Percentiles rank a stretch among this genome's conserved stretches.
Evolutionary conservation across 768 basidiomycete species (phyloP).

Genomic region (Pleurotus ostreatus): DNA sequence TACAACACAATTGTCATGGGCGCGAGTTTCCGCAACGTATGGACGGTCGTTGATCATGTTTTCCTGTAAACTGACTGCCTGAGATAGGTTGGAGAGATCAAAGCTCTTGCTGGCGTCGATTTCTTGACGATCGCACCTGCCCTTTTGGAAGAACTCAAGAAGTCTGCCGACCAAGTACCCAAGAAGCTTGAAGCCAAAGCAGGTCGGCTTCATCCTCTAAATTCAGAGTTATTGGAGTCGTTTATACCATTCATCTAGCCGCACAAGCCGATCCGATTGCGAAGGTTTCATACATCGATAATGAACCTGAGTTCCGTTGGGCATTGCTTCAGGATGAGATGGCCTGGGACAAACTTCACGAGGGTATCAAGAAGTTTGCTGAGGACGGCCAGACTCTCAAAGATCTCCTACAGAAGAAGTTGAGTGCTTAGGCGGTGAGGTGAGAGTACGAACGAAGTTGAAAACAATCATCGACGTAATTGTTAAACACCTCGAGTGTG

Average conservation of each 20-base stretch:
- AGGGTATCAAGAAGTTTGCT: conserved; percentile 98
- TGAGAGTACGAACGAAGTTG: too few relatives aligned
- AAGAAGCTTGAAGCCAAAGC: conserved; percentile 72
- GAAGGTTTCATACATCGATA: conserved; percentile 84
- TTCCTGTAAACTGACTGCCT: conserved; percentile 6
- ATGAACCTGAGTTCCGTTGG: conserved; percentile 98
- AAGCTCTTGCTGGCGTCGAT: conserved; percentile 92
- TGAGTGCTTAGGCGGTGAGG: conserved; percentile 20
- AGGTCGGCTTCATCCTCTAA: conserved; percentile 35
- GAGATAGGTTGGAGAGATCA: conserved; percentile 82
- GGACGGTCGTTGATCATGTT: conserved; percentile 21
- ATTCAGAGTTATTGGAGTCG: not conserved
- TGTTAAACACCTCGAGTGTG: too few relatives aligned
- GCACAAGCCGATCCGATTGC: conserved; percentile 56
- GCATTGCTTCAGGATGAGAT: conserved; percentile 86
- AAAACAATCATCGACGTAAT: too few relatives aligned
- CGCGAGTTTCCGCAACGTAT: conserved; percentile 96
- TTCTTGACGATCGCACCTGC: conserved; percentile 93
- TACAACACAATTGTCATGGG: conserved; percentile 99
- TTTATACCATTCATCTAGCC: conserved; percentile 27
- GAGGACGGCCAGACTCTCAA: conserved; percentile 93
- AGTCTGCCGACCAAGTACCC: conserved; percentile 70
- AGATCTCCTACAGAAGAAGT: conserved; percentile 66
- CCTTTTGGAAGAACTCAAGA: conserved; percentile 91
- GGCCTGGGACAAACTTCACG: conserved; percentile 99